These are phyloP conservation scores for Thielaviopsis punctulata DNA, from an alignment of 2,329 filamentous ascomycete species.

Conservation along the genomic window DNA sequence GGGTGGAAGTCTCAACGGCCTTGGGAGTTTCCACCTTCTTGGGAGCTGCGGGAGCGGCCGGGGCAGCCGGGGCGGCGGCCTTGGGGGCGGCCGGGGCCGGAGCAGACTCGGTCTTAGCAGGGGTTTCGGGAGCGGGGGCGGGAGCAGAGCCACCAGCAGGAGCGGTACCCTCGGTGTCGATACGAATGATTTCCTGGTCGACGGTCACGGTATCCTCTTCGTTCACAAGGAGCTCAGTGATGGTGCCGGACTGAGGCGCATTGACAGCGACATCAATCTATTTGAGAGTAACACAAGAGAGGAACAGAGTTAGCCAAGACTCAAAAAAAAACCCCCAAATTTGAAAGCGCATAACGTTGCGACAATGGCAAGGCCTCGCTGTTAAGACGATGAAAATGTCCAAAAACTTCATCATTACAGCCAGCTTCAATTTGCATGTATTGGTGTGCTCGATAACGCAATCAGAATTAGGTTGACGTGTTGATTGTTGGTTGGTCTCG, in stretches of 20 bases:
- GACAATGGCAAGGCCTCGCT: background rate
- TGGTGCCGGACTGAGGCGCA: slow-evolving; percentile 72
- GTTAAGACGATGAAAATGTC: background rate
- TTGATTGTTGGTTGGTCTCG: background rate
- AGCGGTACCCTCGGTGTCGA: slow-evolving; percentile 50
- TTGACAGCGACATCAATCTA: slow-evolving; percentile 96
- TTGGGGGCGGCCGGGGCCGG: background rate
- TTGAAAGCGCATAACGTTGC: background rate
- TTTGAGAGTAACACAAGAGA: background rate
- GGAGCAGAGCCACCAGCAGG: slow-evolving; percentile 2
- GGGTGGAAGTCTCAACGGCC: slow-evolving; percentile 11
- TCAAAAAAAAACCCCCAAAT: too few relatives aligned
- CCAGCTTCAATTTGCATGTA: background rate
- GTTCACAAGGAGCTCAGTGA: slow-evolving; percentile 79
- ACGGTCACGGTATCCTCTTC: slow-evolving; percentile 94
- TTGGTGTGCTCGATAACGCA: too few relatives aligned
- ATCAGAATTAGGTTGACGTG: background rate
- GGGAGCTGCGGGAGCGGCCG: slow-evolving; percentile 5
- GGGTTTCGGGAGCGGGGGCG: background rate
- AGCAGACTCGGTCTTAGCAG: slow-evolving; percentile 2
- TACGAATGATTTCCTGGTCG: slow-evolving; percentile 73
- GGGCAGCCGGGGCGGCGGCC: slow-evolving; percentile 11
- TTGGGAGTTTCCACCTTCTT: slow-evolving; percentile 13
- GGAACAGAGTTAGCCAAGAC: background rate
- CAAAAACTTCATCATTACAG: background rate